These are phyloP conservation scores for Trichoderma sp. DNA, from an alignment of 2,329 filamentous ascomycete genomes.

Conservation along the genomic window DNA sequence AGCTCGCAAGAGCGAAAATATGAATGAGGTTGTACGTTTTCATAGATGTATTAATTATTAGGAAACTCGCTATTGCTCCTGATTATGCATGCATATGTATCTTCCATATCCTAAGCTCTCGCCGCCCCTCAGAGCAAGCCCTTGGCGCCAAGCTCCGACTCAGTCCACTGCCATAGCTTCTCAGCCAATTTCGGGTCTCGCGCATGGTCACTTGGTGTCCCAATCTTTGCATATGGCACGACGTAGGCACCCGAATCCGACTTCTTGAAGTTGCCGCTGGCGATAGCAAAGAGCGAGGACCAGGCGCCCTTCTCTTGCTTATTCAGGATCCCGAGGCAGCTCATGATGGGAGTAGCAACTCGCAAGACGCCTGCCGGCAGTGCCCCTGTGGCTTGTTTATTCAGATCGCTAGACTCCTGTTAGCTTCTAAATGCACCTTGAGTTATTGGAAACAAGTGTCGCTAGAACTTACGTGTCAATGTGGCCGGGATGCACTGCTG, in stretches of 20 bases:
- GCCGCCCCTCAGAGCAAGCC: slow-evolving; percentile 9
- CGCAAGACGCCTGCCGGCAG: slow-evolving; percentile 21
- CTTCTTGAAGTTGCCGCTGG: slow-evolving; percentile 23
- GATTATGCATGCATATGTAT: neutral
- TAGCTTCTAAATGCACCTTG: neutral
- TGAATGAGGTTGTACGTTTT: neutral
- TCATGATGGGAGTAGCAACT: slow-evolving; percentile 20
- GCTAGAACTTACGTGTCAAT: slow-evolving; percentile 18
- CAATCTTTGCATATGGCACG: slow-evolving; percentile 26
- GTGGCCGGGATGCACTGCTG: slow-evolving; percentile 21
- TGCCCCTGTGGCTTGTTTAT: slow-evolving; percentile 22
- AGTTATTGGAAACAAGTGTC: neutral
- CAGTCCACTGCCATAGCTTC: slow-evolving; percentile 22
- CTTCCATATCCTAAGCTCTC: neutral
- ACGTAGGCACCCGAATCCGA: slow-evolving; percentile 24
- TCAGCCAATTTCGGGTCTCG: slow-evolving; percentile 20
- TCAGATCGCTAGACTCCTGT: slow-evolving; percentile 18
- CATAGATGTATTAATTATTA: neutral
- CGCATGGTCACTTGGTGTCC: slow-evolving; percentile 24
- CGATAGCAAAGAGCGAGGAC: slow-evolving; percentile 26
- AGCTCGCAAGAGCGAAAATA: neutral
- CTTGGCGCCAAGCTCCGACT: slow-evolving; percentile 13
- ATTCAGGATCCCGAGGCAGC: slow-evolving; percentile 23
- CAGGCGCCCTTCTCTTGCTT: slow-evolving; percentile 24
- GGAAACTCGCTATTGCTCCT: neutral